Conservation (phyloP, 345 rosid species). For the Trapa incisa region DNA sequence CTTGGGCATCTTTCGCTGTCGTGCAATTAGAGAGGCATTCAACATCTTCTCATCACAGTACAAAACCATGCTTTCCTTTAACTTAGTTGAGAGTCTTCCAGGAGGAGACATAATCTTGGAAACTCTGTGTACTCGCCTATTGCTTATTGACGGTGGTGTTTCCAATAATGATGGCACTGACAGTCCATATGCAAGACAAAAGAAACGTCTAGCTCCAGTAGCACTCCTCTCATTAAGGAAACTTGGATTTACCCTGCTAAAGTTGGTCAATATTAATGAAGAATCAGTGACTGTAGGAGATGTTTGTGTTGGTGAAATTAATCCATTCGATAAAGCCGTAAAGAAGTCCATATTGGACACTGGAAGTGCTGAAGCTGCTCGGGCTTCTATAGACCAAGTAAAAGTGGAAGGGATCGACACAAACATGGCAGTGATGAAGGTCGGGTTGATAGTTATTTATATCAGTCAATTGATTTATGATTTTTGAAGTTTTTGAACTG, state of each 20-base stretch:
- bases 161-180: slow-evolving; percentile 21
- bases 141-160: slow-evolving; percentile 30
- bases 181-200: slow-evolving; percentile 33
- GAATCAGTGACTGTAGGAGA: slow-evolving; percentile 40
- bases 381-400: slow-evolving; percentile 86
- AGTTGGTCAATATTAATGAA: slow-evolving; percentile 28
- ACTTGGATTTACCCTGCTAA: slow-evolving; percentile 50
- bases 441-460: slow-evolving; percentile 5
- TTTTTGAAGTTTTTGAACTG: background rate
- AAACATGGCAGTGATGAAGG: slow-evolving; percentile 85
- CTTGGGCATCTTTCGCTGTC: slow-evolving; percentile 63
- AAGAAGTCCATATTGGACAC: slow-evolving; percentile 58
- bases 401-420: slow-evolving; percentile 95
- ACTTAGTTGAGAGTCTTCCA: slow-evolving; percentile 88
- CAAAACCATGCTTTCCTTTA: slow-evolving; percentile 68
- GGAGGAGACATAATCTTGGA: slow-evolving; percentile 69
- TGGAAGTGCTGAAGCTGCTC: slow-evolving; percentile 82
- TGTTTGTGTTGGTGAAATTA: slow-evolving; percentile 68
- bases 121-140: slow-evolving; percentile 51
- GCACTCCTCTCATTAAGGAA: slow-evolving; percentile 45
- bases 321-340: slow-evolving; percentile 67
- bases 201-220: slow-evolving; percentile 38
- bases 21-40: slow-evolving; percentile 71
- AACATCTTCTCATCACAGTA: slow-evolving; percentile 63
- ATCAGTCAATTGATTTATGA: background rate